These are phyloP conservation scores for Tetratostichococcus sp. DNA, from an alignment of 139 green algal species.

Conservation along the genomic window DNA sequence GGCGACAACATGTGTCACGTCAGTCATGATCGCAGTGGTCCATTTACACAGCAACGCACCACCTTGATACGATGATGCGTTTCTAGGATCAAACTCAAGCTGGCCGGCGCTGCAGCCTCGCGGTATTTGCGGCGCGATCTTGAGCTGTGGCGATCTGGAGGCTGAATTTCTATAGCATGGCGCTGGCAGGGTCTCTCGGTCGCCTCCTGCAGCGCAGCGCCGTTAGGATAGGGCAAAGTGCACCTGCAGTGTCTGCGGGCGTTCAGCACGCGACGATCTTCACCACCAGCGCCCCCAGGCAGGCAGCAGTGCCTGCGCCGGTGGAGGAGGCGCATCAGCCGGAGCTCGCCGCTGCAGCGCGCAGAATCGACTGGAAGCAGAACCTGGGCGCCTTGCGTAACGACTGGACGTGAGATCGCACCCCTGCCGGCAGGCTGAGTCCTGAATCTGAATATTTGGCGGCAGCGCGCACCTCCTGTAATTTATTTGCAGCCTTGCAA, in stretches of 20 bases:
- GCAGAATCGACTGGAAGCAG: not conserved
- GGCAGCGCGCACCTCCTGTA: too few relatives aligned
- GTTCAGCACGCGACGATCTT: not conserved
- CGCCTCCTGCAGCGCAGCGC: constrained; percentile 17
- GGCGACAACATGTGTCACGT: too few relatives aligned
- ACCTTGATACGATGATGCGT: too few relatives aligned
- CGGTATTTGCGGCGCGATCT: too few relatives aligned
- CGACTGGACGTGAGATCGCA: constrained; percentile 77
- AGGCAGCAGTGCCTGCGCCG: constrained; percentile 16
- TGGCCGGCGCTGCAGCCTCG: too few relatives aligned
- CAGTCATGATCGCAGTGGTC: too few relatives aligned
- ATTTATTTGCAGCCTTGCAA: too few relatives aligned
- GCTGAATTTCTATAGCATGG: not conserved
- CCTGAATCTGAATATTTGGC: too few relatives aligned
- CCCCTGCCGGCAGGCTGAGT: too few relatives aligned
- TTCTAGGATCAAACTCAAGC: too few relatives aligned
- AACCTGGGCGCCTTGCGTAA: constrained; percentile 70
- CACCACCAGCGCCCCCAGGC: not conserved
- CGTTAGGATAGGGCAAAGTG: not conserved
- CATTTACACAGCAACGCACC: too few relatives aligned
- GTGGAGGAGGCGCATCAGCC: not conserved
- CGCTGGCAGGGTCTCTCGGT: not conserved
- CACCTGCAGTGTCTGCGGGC: not conserved
- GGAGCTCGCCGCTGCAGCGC: not conserved
- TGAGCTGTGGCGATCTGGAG: not conserved